These are phyloP conservation scores for Verticillium nubilum DNA, from an alignment of 2,329 filamentous ascomycete genomes.

Conservation along the genomic window DNA sequence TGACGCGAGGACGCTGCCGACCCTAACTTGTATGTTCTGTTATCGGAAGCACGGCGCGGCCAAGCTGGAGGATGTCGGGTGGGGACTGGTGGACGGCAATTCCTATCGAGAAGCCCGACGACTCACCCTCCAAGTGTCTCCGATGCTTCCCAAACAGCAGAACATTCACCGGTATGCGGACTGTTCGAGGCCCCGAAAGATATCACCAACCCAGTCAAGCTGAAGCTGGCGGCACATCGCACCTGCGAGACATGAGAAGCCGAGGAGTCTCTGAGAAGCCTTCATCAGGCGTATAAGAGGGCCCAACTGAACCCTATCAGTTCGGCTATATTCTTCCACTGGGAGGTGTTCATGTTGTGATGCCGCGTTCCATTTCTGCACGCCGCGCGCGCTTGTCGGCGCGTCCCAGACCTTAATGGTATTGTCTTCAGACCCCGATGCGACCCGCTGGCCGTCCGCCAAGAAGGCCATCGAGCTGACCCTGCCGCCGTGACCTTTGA, in stretches of 20 bases:
- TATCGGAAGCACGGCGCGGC: constrained; percentile 2
- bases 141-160: constrained; percentile 1
- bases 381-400: constrained; percentile 1
- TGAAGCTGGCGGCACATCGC: constrained; percentile 3
- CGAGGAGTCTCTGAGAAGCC: constrained; percentile 2
- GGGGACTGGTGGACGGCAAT: constrained; percentile 4
- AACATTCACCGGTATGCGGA: constrained; percentile 1
- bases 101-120: constrained; percentile 1
- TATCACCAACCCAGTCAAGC: constrained; percentile 8
- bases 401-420: no score
- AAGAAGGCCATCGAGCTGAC: constrained; percentile 8
- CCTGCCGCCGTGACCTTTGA: constrained; percentile 4
- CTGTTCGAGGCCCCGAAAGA: constrained; percentile 5
- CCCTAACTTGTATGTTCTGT: constrained; percentile 5
- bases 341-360: constrained; percentile 7
- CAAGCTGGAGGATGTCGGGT: constrained; percentile 6
- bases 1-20: constrained; percentile 5
- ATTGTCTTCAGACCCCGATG: constrained; percentile 7
- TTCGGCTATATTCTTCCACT: constrained; percentile 2
- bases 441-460: not conserved
- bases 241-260: not conserved
- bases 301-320: constrained; percentile 5
- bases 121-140: constrained; percentile 2
- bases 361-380: no score
- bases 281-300: not conserved